Evolutionary conservation across 352 stramenopile genomes (phyloP).

Genomic region (Pythium dissimile): DNA sequence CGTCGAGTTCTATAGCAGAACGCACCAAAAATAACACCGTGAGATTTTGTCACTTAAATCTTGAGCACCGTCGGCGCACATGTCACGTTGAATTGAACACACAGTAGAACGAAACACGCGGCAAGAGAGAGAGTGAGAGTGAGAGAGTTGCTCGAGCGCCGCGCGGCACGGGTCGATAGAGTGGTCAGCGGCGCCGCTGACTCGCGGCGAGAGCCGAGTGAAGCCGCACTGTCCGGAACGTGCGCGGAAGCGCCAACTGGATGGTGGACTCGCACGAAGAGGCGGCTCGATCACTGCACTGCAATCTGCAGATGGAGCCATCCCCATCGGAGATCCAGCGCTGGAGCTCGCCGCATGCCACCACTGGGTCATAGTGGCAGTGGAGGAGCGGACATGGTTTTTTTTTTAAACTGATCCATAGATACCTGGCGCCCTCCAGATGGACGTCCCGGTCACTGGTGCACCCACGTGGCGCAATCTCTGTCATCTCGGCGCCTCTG

Average conservation of each 20-base stretch:
- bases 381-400: no score
- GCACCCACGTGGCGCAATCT: no score
- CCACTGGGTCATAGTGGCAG: no score
- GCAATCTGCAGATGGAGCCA: constrained; percentile 5
- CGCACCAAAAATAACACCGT: no score
- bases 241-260: not conserved
- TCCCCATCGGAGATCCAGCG: constrained; percentile 17
- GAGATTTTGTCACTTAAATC: no score
- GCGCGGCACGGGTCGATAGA: not conserved
- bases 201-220: not conserved
- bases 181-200: not conserved
- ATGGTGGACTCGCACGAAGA: not conserved
- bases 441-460: not conserved
- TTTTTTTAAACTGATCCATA: not conserved
- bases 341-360: no score
- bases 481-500: not conserved
- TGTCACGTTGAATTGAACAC: no score
- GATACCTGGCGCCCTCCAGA: constrained; percentile 2
- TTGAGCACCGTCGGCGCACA: no score
- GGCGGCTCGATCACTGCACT: not conserved
- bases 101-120: no score
- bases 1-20: no score
- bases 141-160: no score
- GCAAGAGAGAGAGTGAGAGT: no score
- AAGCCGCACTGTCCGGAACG: not conserved